These are phyloP conservation scores for Yueomyces sinensis DNA, from an alignment of 805 yeast species.

Conservation along the genomic window DNA sequence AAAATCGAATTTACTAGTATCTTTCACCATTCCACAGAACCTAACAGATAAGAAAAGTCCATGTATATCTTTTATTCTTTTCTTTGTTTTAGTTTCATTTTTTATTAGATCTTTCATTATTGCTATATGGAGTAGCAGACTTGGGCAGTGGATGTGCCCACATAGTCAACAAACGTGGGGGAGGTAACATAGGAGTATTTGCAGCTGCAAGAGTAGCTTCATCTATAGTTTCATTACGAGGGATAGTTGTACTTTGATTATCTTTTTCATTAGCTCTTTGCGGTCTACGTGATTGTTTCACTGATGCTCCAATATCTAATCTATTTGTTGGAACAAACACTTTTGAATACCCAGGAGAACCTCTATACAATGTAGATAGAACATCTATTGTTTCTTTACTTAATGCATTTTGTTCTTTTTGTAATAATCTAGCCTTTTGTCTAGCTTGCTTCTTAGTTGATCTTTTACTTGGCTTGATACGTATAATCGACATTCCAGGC, in stretches of 20 bases:
- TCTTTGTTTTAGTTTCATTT: no score
- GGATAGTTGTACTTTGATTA: no score
- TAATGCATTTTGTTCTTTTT: not conserved
- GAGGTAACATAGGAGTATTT: constrained; percentile 1
- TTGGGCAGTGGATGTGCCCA: constrained; percentile 1
- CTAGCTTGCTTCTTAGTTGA: not conserved
- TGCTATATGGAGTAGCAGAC: not conserved
- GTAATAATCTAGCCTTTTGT: not conserved
- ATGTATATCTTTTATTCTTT: no score
- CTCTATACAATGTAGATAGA: constrained; percentile 5
- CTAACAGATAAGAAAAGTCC: no score
- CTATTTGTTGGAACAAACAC: constrained; percentile 7
- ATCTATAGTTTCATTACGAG: not conserved
- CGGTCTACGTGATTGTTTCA: constrained; percentile 5
- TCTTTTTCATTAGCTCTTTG: constrained; percentile 6
- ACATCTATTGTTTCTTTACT: not conserved
- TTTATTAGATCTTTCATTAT: no score
- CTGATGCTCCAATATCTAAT: constrained; percentile 6
- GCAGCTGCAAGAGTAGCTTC: not conserved
- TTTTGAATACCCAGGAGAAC: constrained; percentile 10
- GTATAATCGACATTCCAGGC: not conserved
- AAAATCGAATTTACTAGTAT: no score
- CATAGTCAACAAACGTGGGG: constrained; percentile 5
- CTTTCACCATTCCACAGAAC: no score
- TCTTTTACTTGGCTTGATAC: not conserved